Evolutionary conservation across 306 rosid species (phyloP), one percentile per base, ranked within the genome.

Genomic region (Pyrus communis): DNA sequence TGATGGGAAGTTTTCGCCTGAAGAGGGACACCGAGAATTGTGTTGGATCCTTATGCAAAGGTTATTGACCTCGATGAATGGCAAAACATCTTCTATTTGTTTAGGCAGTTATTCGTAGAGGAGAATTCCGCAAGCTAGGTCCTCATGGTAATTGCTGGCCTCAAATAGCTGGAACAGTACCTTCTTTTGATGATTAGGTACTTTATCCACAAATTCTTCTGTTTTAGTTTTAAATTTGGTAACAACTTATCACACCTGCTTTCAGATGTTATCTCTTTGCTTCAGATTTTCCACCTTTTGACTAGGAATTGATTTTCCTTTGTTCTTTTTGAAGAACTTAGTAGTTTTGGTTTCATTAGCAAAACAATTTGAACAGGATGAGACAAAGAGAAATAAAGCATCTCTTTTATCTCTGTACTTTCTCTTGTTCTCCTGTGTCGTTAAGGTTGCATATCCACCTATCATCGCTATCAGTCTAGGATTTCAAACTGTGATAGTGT

Each of bases 41-140:
- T 95, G 59, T 25, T 92, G 62, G 99, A 95, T 64, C 99, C 99
- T 66, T 95, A 95, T 83, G 99, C 93, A 71, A 92, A 92, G 86
- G 97, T 95, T 79, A 82, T 92, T 83, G 73, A 43, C 46, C 13
- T 79, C 4, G 23, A 43, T 42, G 51, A 77, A 59, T 62, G 68
- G 68, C 68, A 63, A 45, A 31, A 8, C 52, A 28, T 76, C 43
- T 59, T 65, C 23, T 35, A 30, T 46, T 30, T 62, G n/a, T 5
- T 14, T 88, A 95, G 99, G 97, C 99, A 77, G 93, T 95, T 75
- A 81, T 95, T 79, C 85, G 97, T 70, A 87, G 96, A 88, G 99
- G 87, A 71, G 96, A 88, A 70, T 95, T 83, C 77, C 97, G 99
- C 67, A 84, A 82, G 60, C 55, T 88, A 60, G 96, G 97, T 43